phyloP scores from a whole-genome alignment of 345 rosid genomes.

The Salix viminalis region DNA sequence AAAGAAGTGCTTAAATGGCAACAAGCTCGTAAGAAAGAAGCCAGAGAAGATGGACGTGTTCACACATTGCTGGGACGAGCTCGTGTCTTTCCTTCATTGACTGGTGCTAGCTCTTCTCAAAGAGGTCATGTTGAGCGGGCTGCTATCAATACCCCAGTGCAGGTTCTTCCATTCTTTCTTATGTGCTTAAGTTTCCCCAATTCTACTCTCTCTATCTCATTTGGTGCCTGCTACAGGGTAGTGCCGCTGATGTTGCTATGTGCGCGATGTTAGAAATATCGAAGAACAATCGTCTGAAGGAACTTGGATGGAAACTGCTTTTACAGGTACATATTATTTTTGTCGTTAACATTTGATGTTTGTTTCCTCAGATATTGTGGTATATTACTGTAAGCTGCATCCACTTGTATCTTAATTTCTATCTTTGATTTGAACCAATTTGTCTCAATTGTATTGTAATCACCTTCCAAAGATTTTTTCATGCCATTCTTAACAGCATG shows the following conservation, averaged over 20 bases:
- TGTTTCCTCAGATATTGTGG: background rate
- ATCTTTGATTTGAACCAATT: background rate
- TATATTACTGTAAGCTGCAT: background rate
- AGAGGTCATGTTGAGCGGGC: constrained; percentile 72
- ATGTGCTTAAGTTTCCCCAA: background rate
- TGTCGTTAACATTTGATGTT: background rate
- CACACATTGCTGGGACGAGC: constrained; percentile 76
- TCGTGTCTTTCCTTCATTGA: constrained; percentile 53
- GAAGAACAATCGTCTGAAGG: constrained; percentile 47
- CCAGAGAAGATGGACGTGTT: constrained; percentile 43
- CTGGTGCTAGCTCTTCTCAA: constrained; percentile 36
- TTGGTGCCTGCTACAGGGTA: constrained; percentile 52
- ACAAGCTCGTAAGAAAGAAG: constrained; percentile 65
- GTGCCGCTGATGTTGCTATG: constrained; percentile 99
- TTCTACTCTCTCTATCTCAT: constrained; percentile 3
- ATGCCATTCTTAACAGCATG: background rate
- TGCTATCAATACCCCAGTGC: constrained; percentile 94
- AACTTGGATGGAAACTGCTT: constrained; percentile 87
- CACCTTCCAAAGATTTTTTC: background rate
- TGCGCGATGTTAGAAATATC: constrained; percentile 89
- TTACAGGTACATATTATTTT: constrained; percentile 55
- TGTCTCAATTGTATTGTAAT: background rate
- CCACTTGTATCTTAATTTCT: background rate
- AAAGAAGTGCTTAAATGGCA: constrained; percentile 85
- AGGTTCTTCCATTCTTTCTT: constrained; percentile 42